Evolutionary conservation across 257 asterid species (phyloP).

Genomic region (Cordia subcordata): DNA sequence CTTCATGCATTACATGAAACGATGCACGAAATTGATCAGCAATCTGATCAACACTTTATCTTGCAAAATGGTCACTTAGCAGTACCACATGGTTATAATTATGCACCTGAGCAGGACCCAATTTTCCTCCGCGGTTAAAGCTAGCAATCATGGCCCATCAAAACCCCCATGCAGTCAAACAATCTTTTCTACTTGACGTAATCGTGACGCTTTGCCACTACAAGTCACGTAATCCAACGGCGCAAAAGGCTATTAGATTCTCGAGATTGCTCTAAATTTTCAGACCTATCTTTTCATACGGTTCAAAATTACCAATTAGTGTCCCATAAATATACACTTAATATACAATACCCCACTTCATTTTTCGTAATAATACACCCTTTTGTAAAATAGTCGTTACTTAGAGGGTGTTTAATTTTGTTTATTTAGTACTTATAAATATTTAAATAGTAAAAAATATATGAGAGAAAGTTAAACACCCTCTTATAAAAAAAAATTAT

Average conservation of each 20-base stretch:
- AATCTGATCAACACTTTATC: conserved; percentile 4
- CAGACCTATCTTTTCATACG: conserved; percentile 1
- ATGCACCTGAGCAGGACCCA: conserved; percentile 26
- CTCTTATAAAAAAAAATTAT: no score
- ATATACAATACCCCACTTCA: no score
- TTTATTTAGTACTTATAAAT: no score
- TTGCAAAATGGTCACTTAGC: conserved; percentile 26
- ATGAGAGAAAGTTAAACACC: no score
- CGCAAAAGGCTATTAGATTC: conserved; percentile 11
- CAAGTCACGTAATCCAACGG: conserved; percentile 37
- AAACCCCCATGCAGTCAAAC: conserved; percentile 33
- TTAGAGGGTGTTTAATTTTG: no score
- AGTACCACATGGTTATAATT: conserved; percentile 36
- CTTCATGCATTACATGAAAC: conserved; percentile 12
- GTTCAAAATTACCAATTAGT: no score
- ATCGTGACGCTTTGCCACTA: conserved; percentile 36
- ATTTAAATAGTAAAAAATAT: no score
- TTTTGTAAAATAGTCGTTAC: no score
- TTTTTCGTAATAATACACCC: no score
- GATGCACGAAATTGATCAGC: conserved; percentile 25
- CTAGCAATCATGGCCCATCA: conserved; percentile 21
- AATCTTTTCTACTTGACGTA: conserved; percentile 40
- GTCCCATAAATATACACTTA: no score
- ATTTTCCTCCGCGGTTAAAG: conserved; percentile 29
- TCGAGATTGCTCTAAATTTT: conserved; percentile 6